Percentiles rank a stretch among this genome's conserved stretches.
Evolutionary conservation across 495 filamentous ascomycete species (phyloP).

Genomic region (Podospora sp.): DNA sequence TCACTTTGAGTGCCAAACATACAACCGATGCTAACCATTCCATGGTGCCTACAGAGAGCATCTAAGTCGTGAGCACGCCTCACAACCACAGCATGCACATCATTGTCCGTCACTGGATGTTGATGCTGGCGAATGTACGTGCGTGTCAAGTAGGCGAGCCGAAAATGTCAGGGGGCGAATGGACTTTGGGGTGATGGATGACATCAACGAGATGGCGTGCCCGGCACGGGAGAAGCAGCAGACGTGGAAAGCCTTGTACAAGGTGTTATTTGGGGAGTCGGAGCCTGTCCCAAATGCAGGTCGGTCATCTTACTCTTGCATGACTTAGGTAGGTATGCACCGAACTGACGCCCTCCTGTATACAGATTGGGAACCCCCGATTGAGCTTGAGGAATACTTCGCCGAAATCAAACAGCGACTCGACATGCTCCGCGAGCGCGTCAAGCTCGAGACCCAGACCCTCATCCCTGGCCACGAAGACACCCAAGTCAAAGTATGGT

Average conservation of each 20-base stretch:
- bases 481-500: constrained; percentile 5
- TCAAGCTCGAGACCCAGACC: constrained; percentile 5
- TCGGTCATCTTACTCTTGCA: not conserved
- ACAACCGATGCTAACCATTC: not conserved
- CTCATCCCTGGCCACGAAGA: not conserved
- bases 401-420: constrained; percentile 1
- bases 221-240: not conserved
- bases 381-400: constrained; percentile 11
- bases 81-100: not conserved
- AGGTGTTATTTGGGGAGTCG: not conserved
- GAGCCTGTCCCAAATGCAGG: constrained; percentile 14
- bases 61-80: not conserved
- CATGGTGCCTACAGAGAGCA: constrained; percentile 12
- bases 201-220: constrained; percentile 1
- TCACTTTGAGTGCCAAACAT: not conserved
- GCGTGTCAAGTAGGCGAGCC: not conserved
- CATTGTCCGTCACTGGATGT: too few species aligned
- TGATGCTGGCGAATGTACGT: too few species aligned
- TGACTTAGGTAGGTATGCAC: too few species aligned
- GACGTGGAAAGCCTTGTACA: constrained; percentile 8
- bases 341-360: not conserved
- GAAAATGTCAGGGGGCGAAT: not conserved
- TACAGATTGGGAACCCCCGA: constrained; percentile 14
- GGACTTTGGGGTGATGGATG: not conserved
- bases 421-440: constrained; percentile 4